Percentiles rank a stretch among this genome's conserved stretches.
These are phyloP conservation scores for Begonia peltatifolia DNA, from an alignment of 306 rosid species.

Conservation along the genomic window DNA sequence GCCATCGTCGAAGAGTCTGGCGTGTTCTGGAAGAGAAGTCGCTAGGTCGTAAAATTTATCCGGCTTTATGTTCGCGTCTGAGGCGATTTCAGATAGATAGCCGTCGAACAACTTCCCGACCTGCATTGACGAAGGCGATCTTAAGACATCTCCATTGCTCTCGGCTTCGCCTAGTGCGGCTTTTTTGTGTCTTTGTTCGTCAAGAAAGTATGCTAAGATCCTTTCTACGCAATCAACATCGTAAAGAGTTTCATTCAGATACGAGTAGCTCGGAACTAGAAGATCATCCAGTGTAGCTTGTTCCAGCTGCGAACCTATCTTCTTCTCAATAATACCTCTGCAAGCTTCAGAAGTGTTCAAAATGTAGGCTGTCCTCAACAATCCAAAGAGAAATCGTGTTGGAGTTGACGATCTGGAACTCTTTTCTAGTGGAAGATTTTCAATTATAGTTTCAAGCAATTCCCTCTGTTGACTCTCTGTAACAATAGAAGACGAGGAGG, in stretches of 20 bases:
- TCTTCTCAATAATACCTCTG: slow-evolving; percentile 64
- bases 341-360: slow-evolving; percentile 51
- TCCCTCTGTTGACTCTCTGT: slow-evolving; percentile 73
- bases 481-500: slow-evolving; percentile 24
- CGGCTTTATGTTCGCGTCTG: slow-evolving; percentile 73
- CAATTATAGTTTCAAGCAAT: slow-evolving; percentile 51
- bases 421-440: slow-evolving; percentile 55
- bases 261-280: slow-evolving; percentile 84
- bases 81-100: slow-evolving; percentile 80
- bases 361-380: slow-evolving; percentile 65
- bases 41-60: slow-evolving; percentile 56
- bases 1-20: slow-evolving; percentile 89
- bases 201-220: slow-evolving; percentile 39
- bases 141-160: slow-evolving; percentile 11
- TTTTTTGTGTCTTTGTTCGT: slow-evolving; percentile 27
- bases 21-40: slow-evolving; percentile 60
- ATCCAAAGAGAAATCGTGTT: slow-evolving; percentile 57
- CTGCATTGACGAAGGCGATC: slow-evolving; percentile 52
- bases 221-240: slow-evolving; percentile 81
- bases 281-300: slow-evolving; percentile 86
- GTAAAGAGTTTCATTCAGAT: slow-evolving; percentile 75
- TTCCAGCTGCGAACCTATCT: slow-evolving; percentile 75
- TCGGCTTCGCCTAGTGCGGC: slow-evolving; percentile 13
- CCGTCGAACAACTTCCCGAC: slow-evolving; percentile 84
- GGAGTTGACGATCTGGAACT: slow-evolving; percentile 37